Conservation (phyloP, 1,284 basidiomycete species). For the Ustilago curta region DNA sequence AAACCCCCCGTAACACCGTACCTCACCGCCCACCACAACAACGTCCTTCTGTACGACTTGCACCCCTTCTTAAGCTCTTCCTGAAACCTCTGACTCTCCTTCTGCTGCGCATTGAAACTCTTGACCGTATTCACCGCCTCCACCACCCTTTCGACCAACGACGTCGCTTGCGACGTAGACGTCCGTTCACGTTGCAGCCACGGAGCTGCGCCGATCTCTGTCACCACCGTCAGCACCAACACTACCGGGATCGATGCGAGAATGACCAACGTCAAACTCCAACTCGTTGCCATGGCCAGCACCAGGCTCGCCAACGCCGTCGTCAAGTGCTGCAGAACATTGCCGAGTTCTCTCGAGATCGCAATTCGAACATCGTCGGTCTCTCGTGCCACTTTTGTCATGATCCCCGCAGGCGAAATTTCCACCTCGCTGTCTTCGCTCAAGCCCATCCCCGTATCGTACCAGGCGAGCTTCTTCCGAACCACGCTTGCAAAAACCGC, state of each 20-base stretch:
- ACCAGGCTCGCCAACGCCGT: constrained; percentile 83
- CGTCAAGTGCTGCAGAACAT: constrained; percentile 82
- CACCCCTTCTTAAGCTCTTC: constrained; percentile 73
- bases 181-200: constrained; percentile 78
- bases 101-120: constrained; percentile 85
- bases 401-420: constrained; percentile 82
- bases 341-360: constrained; percentile 81
- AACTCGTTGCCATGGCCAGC: constrained; percentile 84
- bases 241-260: constrained; percentile 89
- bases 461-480: constrained; percentile 77
- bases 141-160: constrained; percentile 82
- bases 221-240: constrained; percentile 77
- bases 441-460: constrained; percentile 59
- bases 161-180: constrained; percentile 79
- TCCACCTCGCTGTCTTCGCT: background rate
- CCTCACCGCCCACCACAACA: constrained; percentile 81
- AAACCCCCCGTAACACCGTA: constrained; percentile 77
- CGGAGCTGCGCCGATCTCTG: constrained; percentile 75
- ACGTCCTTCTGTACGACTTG: constrained; percentile 72
- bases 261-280: constrained; percentile 88
- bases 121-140: constrained; percentile 90
- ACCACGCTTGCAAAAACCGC: constrained; percentile 80
- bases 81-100: constrained; percentile 75
- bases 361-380: constrained; percentile 92
- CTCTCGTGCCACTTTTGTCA: constrained; percentile 93